Conservation (phyloP, 1,284 basidiomycete genomes). For the Apiotrichum brassicae region DNA sequence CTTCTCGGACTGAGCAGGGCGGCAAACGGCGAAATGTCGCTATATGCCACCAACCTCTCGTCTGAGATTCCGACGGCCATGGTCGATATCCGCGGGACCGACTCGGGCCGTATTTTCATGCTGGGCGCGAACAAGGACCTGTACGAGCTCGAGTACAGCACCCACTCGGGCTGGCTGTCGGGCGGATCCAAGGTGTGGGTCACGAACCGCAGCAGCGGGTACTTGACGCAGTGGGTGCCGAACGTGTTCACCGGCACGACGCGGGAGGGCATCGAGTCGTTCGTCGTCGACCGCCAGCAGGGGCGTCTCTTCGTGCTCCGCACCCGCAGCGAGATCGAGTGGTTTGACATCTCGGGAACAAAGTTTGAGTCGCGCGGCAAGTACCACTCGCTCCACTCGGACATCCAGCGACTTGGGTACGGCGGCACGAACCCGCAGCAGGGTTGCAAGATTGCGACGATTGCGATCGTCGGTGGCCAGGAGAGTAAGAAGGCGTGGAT, state of each 20-base stretch:
- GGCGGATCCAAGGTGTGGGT: slow-evolving; percentile 49
- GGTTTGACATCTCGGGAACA: slow-evolving; percentile 27
- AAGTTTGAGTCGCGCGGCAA: slow-evolving; percentile 26
- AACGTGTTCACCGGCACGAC: slow-evolving; percentile 5
- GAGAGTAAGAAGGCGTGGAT: slow-evolving; percentile 58
- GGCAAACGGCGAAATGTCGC: slow-evolving; percentile 59
- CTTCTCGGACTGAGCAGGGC: slow-evolving; percentile 73
- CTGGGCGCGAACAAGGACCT: slow-evolving; percentile 78
- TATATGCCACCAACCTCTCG: slow-evolving; percentile 85
- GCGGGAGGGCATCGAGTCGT: slow-evolving; percentile 38
- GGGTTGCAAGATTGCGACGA: slow-evolving; percentile 32
- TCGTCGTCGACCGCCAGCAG: slow-evolving; percentile 36
- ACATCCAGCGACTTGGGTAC: slow-evolving; percentile 17
- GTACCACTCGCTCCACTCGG: slow-evolving; percentile 20
- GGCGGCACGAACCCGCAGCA: slow-evolving; percentile 11
- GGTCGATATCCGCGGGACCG: slow-evolving; percentile 71
- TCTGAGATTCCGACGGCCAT: slow-evolving; percentile 67
- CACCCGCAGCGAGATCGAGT: slow-evolving; percentile 31
- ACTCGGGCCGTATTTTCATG: slow-evolving; percentile 85
- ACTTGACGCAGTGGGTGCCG: slow-evolving; percentile 32
- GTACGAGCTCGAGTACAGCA: slow-evolving; percentile 90
- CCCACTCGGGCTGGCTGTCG: slow-evolving; percentile 82
- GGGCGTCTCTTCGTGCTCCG: slow-evolving; percentile 35
- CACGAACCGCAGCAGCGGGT: slow-evolving; percentile 31
- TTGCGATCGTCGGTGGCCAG: slow-evolving; percentile 40